Evolutionary conservation across 441 rosid genomes (phyloP).

Genomic region (Macaranga tanarius): DNA sequence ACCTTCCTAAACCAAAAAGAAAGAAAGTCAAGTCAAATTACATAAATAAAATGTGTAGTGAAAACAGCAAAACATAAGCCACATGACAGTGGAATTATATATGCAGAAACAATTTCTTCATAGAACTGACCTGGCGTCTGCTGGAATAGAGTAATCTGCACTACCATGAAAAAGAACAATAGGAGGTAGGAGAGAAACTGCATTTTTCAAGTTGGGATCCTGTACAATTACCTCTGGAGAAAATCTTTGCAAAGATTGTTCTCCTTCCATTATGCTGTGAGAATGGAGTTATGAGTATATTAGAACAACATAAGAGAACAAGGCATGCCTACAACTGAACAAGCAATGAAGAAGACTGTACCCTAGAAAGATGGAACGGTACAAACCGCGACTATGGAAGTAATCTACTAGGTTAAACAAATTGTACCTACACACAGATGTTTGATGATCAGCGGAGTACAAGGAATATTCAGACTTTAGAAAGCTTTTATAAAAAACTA

Average conservation of each 20-base stretch:
- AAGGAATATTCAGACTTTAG: background rate
- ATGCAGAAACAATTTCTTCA: background rate
- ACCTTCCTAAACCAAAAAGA: too few species aligned
- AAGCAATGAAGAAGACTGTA: slow-evolving; percentile 3
- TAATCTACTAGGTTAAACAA: slow-evolving; percentile 76
- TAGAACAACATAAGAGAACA: background rate
- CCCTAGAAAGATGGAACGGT: slow-evolving; percentile 70
- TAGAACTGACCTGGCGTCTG: slow-evolving; percentile 73
- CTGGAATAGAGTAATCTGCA: slow-evolving; percentile 89
- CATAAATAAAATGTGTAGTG: too few species aligned
- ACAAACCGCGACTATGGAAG: slow-evolving; percentile 80
- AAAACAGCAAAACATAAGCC: too few species aligned
- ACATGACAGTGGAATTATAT: background rate
- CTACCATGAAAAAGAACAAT: slow-evolving; percentile 85
- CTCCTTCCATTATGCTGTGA: slow-evolving; percentile 93
- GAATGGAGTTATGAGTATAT: slow-evolving; percentile 19
- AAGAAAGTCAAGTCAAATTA: too few species aligned
- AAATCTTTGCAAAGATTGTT: slow-evolving; percentile 63
- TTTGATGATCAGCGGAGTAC: background rate
- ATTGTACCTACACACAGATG: slow-evolving; percentile 65
- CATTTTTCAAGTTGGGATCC: slow-evolving; percentile 52
- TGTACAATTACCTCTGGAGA: slow-evolving; percentile 83
- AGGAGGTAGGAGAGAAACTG: slow-evolving; percentile 72
- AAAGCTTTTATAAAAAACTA: slow-evolving; percentile 24
- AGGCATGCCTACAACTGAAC: background rate